Base-by-base conservation (phyloP, 345 rosid species). In the Isatis tinctoria region DNA sequence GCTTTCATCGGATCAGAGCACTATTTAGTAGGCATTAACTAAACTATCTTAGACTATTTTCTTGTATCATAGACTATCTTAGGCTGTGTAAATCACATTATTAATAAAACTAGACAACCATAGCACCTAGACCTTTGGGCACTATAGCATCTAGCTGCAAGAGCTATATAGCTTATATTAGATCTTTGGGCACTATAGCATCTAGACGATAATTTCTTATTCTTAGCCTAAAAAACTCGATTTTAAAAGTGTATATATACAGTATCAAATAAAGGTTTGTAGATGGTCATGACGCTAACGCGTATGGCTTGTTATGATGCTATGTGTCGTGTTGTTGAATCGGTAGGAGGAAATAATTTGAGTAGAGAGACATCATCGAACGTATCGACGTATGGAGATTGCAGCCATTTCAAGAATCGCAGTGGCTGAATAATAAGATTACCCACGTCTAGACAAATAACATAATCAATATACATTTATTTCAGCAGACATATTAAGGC, bases 361-460 rank as follows among this genome's bases (percentile, higher is more conserved):
- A 58, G 33, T 14, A 5, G 30, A 74, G 52, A 51, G 57, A 51
- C 67, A 66, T 66, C 78, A 66, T 66, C 52, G 73, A 66, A 27
- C 33, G 47, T 18, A 74, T 66, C 67, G 61, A 58, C 78, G 67
- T 47, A 66, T 74, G 36, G 58, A 66, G 33, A 37, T 74, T 66
- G 78, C 78, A 74, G 40, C 52, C 60, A 66, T 66, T 66, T 66
- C 78, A 66, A 74, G 78, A 47, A 66, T 74, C 67, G 22, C 67
- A 48, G 26, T 65, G 40, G 57, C 40, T 22, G 35, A 56, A n/a
- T 51, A 24, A 26, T 35, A 49, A 64, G 1, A 62, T n/a, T 43
- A 28, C 62, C 62, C 77, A 44, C 70, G 41, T 61, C 12, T 63
- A 32, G 35, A 63, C 63, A 62, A 39, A 51, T n/a, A 6, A 1